phyloP scores from a whole-genome alignment of 106 monocot genomes.

The Posidonia australis region DNA sequence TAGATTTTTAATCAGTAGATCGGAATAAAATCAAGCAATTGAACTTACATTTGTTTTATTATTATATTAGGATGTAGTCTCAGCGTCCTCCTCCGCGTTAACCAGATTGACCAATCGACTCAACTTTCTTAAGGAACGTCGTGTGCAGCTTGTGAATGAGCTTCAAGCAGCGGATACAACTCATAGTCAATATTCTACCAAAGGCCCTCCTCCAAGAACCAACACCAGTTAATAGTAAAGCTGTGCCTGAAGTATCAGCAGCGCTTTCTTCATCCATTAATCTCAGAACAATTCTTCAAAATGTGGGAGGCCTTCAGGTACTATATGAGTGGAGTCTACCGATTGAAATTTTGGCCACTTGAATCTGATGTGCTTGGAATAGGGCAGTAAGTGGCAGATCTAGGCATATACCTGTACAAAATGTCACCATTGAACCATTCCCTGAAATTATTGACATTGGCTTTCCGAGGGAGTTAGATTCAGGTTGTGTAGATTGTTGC shows the following conservation, averaged over 20 bases:
- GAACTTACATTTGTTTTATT: background rate
- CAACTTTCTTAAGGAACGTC: conserved; percentile 73
- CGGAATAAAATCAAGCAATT: background rate
- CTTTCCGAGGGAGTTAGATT: no score
- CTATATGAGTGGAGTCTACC: no score
- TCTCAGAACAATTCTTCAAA: background rate
- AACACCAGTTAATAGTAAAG: conserved; percentile 23
- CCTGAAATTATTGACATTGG: no score
- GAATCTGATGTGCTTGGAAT: no score
- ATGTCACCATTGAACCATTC: no score
- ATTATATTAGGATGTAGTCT: background rate
- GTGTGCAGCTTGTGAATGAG: conserved; percentile 58
- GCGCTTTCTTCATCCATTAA: background rate
- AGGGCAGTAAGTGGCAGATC: no score
- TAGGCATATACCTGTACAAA: no score
- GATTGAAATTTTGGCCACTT: no score
- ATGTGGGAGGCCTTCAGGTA: no score
- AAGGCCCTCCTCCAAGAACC: conserved; percentile 21
- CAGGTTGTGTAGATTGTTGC: no score
- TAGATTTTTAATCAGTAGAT: background rate
- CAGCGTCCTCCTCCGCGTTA: conserved; percentile 29
- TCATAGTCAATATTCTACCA: conserved; percentile 1
- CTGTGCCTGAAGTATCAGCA: background rate
- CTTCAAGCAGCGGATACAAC: conserved; percentile 24
- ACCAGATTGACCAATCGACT: conserved; percentile 66